phyloP scores from a whole-genome alignment of 2,329 filamentous ascomycete genomes.

The Ascochyta pisi region DNA sequence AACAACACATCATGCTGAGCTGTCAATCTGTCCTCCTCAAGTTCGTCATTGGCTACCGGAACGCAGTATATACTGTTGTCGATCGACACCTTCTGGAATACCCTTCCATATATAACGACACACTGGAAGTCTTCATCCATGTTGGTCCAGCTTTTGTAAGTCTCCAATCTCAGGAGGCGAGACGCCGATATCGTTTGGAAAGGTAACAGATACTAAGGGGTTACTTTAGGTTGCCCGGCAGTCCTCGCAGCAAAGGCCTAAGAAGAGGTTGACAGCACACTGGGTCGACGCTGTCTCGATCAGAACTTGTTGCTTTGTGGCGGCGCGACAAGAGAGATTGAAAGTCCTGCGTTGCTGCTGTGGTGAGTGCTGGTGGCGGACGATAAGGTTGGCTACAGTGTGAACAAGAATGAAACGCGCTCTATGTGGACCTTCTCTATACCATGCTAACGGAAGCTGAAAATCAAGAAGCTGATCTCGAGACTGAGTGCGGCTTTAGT shows the following conservation, averaged over 20 bases:
- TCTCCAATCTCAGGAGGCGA: too few species aligned
- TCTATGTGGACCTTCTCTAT: neutral
- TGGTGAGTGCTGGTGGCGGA: neutral
- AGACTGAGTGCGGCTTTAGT: conserved; percentile 8
- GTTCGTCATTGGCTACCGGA: conserved; percentile 45
- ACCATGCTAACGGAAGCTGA: conserved; percentile 2
- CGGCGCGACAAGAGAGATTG: neutral
- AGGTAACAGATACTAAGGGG: neutral
- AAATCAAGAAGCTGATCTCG: neutral
- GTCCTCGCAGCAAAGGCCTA: neutral
- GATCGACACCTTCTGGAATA: conserved; percentile 49
- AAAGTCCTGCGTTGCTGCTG: neutral
- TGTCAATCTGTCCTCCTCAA: conserved; percentile 48
- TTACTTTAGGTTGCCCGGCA: neutral
- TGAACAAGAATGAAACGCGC: neutral
- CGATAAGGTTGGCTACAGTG: neutral
- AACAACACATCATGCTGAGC: conserved; percentile 44
- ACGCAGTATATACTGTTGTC: conserved; percentile 49
- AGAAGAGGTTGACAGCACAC: neutral
- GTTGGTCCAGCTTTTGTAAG: neutral
- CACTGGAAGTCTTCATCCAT: conserved; percentile 31
- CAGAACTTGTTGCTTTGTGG: neutral
- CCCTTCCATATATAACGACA: conserved; percentile 46
- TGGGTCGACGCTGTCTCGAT: neutral
- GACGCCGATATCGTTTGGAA: neutral